Percentiles rank a stretch among this genome's conserved stretches.
These are phyloP conservation scores for Dactylellina drechsleri DNA, from an alignment of 2,329 filamentous ascomycete genomes.

Conservation along the genomic window DNA sequence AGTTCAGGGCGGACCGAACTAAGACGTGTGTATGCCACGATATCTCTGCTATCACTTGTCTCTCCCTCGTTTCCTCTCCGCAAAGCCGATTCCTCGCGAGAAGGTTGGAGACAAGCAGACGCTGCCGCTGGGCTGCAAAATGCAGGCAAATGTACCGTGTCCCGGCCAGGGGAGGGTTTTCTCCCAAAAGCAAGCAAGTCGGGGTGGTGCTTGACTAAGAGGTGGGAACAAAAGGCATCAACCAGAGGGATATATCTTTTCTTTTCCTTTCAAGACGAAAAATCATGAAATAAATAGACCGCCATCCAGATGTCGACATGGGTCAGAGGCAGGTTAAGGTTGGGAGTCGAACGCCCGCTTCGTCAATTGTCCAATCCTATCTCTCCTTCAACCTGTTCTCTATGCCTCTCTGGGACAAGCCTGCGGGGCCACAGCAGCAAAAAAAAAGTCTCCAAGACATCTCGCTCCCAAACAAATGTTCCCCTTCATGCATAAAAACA, in stretches of 20 bases:
- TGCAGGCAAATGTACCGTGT: conserved; percentile 33
- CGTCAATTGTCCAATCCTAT: conserved; percentile 54
- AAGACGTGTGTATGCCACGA: conserved; percentile 12
- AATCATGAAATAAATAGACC: conserved; percentile 43
- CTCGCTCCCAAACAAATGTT: conserved; percentile 50
- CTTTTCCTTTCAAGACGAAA: conserved; percentile 15
- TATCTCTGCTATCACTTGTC: conserved; percentile 16
- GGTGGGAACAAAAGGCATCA: no score
- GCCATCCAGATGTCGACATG: conserved; percentile 48
- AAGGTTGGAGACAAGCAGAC: not conserved
- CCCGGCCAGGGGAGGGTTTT: conserved; percentile 25
- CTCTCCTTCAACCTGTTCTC: conserved; percentile 16
- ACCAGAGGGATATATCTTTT: conserved; percentile 40
- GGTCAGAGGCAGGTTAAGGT: conserved; percentile 45
- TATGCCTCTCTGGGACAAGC: conserved; percentile 4
- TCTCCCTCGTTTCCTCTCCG: no score
- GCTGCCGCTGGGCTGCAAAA: not conserved
- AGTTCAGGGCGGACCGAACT: conserved; percentile 8
- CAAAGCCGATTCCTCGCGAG: no score
- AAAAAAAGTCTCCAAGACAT: conserved; percentile 50
- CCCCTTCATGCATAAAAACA: conserved; percentile 37
- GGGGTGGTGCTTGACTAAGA: no score
- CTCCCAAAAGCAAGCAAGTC: conserved; percentile 39
- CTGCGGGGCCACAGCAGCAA: conserved; percentile 33
- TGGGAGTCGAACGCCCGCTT: conserved; percentile 38